Conservation (phyloP, 768 basidiomycete species). For the Sistotremastrum suecicum region DNA sequence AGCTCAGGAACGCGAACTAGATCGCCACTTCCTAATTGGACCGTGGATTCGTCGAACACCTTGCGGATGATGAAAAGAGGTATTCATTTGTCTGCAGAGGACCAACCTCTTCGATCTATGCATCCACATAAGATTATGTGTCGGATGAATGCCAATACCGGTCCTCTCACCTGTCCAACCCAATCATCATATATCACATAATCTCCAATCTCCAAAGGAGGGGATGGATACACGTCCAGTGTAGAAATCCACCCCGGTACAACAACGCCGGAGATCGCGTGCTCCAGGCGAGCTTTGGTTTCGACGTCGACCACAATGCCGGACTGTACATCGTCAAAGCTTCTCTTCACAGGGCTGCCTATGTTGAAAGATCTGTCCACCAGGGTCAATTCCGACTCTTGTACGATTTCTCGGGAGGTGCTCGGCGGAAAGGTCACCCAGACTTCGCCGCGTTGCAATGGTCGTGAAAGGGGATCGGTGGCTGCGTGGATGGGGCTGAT, state of each 20-base stretch:
- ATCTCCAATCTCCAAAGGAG: constrained; percentile 61
- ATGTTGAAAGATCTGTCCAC: constrained; percentile 65
- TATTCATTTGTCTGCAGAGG: not conserved
- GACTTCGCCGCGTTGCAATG: constrained; percentile 65
- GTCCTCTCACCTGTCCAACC: constrained; percentile 62
- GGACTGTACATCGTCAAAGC: constrained; percentile 56
- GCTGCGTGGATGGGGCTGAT: constrained; percentile 28
- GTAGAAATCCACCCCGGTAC: constrained; percentile 50
- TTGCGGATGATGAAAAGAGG: constrained; percentile 14
- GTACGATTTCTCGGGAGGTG: constrained; percentile 50
- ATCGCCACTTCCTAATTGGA: constrained; percentile 49
- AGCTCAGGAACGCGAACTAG: constrained; percentile 68
- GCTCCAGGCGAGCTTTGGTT: constrained; percentile 54
- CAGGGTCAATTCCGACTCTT: constrained; percentile 52
- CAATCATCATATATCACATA: constrained; percentile 75
- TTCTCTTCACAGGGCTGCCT: constrained; percentile 75
- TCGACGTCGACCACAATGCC: constrained; percentile 58
- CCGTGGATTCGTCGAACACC: constrained; percentile 74
- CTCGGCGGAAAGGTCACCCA: constrained; percentile 56
- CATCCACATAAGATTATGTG: too few species aligned
- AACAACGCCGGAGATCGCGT: constrained; percentile 51
- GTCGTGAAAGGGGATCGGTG: constrained; percentile 61
- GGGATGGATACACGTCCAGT: constrained; percentile 40
- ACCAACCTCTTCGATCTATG: too few species aligned
- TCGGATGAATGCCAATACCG: too few species aligned